Conservation (phyloP, 306 rosid species). For the Oemleria cerasiformis region DNA sequence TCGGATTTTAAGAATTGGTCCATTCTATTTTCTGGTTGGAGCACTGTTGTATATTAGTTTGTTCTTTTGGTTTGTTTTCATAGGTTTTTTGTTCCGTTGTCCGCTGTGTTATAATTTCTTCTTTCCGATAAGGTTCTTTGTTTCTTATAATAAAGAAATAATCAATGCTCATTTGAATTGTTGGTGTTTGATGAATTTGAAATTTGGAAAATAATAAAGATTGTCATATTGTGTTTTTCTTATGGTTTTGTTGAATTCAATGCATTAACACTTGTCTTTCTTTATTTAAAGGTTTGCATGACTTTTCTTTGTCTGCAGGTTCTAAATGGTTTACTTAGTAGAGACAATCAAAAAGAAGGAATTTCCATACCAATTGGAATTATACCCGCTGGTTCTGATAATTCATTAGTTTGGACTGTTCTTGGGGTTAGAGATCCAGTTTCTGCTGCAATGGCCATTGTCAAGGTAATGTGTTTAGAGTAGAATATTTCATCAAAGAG, state of each 20-base stretch:
- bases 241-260: slow-evolving; percentile 4
- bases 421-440: slow-evolving; percentile 97
- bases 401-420: slow-evolving; percentile 97
- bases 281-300: slow-evolving; percentile 8
- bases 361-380: slow-evolving; percentile 98
- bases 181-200: neutral
- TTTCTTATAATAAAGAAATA: neutral
- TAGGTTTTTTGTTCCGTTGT: neutral
- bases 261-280: neutral
- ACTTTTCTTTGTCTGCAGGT: slow-evolving; percentile 56
- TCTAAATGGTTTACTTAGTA: slow-evolving; percentile 86
- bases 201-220: no score
- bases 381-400: slow-evolving; percentile 98
- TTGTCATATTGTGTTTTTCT: neutral
- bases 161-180: neutral
- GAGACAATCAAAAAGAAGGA: slow-evolving; percentile 98
- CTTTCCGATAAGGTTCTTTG: neutral
- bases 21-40: neutral
- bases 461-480: slow-evolving; percentile 56
- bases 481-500: neutral
- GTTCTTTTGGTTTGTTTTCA: neutral
- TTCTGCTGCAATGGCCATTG: slow-evolving; percentile 98
- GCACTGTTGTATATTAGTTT: neutral
- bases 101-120: neutral
- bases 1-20: neutral